Base-by-base conservation (phyloP, 1,139 yeast genomes). In the Pichia sp. region DNA sequence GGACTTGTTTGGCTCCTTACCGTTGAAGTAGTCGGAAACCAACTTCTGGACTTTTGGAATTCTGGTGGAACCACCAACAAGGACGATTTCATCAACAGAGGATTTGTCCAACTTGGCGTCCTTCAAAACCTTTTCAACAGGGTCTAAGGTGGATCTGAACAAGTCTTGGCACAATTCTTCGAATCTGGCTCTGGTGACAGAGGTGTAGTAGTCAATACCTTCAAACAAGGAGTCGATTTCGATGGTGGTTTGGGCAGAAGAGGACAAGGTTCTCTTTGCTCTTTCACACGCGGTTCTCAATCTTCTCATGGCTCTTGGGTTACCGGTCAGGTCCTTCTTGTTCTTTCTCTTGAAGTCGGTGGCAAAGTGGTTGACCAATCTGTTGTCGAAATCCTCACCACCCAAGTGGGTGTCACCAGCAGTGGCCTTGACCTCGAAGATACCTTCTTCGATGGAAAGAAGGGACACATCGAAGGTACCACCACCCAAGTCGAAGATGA, bases 361-460 rank as follows among this genome's bases (percentile, higher is more conserved):
- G 75, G 84, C 82, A 82, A 90, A 90, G 81, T 83, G 90, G 75
- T 87, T 90, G 73, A 90, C 87, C 73, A 90, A 85, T 82, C 90
- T 87, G 84, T 90, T 84, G 78, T 90, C 97, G 78, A 90, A 90
- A 82, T 90, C 97, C 82, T 90, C 96, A 85, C 97, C 97, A 85
- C 97, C 97, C 82, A 90, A 86, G 80, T 90, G 97, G 70, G 98
- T 90, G 81, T 90, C 97, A 89, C 98, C 98, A 74, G 97, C 96
- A 70, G 98, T 90, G 69, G 98, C 92, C 84, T 90, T 90, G 74
- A 90, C 98, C 74, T 93, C 90, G 84, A 90, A 90, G 71, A 90
- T 92, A 84, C 98, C 98, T 75, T 92, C 97, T 75, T 93, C 95
- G 74, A 92, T 89, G 80, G 89, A 87, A 74, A 90, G 81, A 69